Evolutionary conservation across 805 yeast genomes (phyloP).

Genomic region (Saccharomycopsis capsularis): DNA sequence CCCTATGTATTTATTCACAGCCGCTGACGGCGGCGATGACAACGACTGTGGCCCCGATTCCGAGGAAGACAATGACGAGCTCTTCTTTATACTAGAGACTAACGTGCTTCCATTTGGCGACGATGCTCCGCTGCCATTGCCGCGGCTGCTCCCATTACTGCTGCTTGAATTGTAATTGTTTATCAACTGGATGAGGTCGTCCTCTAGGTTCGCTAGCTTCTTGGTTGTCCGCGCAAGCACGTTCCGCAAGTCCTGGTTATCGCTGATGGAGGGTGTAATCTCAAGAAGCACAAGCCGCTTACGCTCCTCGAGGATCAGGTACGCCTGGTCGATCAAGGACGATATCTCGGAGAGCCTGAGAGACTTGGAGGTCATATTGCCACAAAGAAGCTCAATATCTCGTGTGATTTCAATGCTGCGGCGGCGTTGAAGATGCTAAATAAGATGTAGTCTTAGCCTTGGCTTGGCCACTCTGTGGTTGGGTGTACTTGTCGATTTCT

Average conservation of each 20-base stretch:
- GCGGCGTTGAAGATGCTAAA: no score
- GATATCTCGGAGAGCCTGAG: slow-evolving; percentile 9
- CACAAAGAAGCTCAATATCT: no score
- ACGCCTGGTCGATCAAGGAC: slow-evolving; percentile 7
- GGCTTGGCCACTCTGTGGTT: no score
- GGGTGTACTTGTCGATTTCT: no score
- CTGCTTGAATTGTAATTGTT: background rate
- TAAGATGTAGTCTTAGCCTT: no score
- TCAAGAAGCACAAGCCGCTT: slow-evolving; percentile 10
- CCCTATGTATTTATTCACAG: slow-evolving; percentile 1
- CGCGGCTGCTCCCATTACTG: background rate
- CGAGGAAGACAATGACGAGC: background rate
- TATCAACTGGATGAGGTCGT: slow-evolving; percentile 15
- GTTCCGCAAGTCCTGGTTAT: slow-evolving; percentile 13
- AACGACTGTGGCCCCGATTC: background rate
- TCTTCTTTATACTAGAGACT: background rate
- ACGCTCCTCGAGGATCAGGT: slow-evolving; percentile 19
- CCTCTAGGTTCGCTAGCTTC: slow-evolving; percentile 16
- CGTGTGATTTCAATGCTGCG: no score
- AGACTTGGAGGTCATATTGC: no score
- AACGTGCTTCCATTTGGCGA: background rate
- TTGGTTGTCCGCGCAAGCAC: slow-evolving; percentile 9
- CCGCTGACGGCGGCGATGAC: background rate
- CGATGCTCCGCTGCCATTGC: background rate
- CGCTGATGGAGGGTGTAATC: slow-evolving; percentile 12